Percentiles rank a stretch among this genome's conserved stretches.
phyloP scores from a whole-genome alignment of 345 rosid species.

The Diplotaxis tenuifolia region DNA sequence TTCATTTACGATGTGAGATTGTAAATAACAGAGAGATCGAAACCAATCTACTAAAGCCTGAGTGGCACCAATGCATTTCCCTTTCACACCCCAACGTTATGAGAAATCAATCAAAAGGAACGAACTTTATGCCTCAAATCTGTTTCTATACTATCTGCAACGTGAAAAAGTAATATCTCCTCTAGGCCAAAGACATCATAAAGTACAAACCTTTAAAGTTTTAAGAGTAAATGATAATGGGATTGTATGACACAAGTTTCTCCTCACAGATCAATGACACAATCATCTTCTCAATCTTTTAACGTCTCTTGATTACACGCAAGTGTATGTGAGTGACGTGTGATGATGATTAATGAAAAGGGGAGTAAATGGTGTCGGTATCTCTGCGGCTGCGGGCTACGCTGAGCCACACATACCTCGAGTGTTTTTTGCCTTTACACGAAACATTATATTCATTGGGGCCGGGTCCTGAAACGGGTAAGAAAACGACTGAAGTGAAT shows the following conservation, averaged over 20 bases:
- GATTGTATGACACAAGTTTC: neutral
- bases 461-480: neutral
- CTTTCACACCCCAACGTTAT: neutral
- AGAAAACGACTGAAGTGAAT: slow-evolving; percentile 9
- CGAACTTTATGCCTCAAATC: neutral
- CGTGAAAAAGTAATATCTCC: too few relatives aligned
- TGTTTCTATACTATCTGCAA: neutral
- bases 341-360: neutral
- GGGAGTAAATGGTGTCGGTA: neutral
- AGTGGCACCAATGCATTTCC: neutral
- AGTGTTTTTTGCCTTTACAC: slow-evolving; percentile 17
- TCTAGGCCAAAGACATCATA: neutral
- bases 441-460: neutral
- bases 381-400: neutral
- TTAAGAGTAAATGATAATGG: neutral
- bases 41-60: neutral
- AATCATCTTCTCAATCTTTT: neutral
- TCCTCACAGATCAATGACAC: neutral
- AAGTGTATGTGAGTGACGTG: neutral
- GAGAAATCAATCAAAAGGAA: neutral
- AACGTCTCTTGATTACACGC: neutral
- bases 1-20: too few relatives aligned
- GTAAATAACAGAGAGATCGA: neutral
- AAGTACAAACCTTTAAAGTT: neutral
- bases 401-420: slow-evolving; percentile 30